These are phyloP conservation scores for Aeschynomene evenia DNA, from an alignment of 306 rosid species.

Conservation along the genomic window DNA sequence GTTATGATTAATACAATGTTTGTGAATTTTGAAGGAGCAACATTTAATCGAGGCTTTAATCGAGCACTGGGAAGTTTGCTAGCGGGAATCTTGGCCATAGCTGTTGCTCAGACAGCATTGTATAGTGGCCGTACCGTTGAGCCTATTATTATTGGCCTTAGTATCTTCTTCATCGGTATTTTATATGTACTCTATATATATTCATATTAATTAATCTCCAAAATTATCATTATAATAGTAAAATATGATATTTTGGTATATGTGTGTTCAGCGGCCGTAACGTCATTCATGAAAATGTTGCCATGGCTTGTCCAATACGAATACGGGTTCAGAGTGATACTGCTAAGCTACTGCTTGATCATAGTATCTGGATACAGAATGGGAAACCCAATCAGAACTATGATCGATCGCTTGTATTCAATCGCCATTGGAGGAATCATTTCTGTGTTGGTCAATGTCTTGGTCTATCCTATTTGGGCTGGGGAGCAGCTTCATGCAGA, in stretches of 20 bases:
- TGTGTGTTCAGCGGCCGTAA: slow-evolving; percentile 58
- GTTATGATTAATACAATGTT: neutral
- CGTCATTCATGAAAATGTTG: slow-evolving; percentile 67
- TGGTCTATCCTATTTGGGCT: slow-evolving; percentile 73
- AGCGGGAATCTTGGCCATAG: slow-evolving; percentile 63
- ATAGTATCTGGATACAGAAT: slow-evolving; percentile 61
- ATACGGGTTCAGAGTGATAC: slow-evolving; percentile 61
- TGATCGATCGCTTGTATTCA: slow-evolving; percentile 58
- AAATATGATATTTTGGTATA: neutral
- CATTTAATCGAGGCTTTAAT: slow-evolving; percentile 70
- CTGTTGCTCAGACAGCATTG: slow-evolving; percentile 52
- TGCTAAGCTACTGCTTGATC: slow-evolving; percentile 63
- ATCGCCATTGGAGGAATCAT: slow-evolving; percentile 70
- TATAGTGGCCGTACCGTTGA: slow-evolving; percentile 46
- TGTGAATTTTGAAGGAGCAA: slow-evolving; percentile 52
- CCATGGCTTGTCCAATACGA: slow-evolving; percentile 60
- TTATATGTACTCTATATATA: too few relatives aligned
- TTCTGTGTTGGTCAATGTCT: slow-evolving; percentile 60
- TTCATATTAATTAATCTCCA: neutral
- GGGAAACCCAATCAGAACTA: slow-evolving; percentile 63
- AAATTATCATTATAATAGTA: neutral
- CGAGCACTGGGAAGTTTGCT: slow-evolving; percentile 69
- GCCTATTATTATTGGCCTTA: slow-evolving; percentile 61
- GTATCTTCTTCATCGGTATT: slow-evolving; percentile 62
- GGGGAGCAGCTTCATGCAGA: slow-evolving; percentile 64